These are phyloP conservation scores for Lichina pygmaea DNA, from an alignment of 495 filamentous ascomycete genomes.

Conservation along the genomic window DNA sequence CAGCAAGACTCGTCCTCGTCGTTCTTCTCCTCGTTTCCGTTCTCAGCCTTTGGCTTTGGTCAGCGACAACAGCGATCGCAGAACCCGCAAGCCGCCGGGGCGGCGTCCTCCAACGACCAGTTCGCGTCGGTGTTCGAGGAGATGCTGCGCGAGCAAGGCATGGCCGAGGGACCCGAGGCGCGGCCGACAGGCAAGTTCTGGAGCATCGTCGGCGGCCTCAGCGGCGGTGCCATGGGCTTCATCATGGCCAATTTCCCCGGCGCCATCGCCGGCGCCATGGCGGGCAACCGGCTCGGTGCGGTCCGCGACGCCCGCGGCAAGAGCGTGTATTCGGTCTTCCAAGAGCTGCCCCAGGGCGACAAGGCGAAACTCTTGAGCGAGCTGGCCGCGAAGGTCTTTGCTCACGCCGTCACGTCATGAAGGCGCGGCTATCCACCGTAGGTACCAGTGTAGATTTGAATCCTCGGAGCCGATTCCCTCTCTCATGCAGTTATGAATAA, in stretches of 20 bases:
- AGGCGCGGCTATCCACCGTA: neutral
- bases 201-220: conserved; percentile 59
- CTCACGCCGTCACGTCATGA: conserved; percentile 2
- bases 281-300: conserved; percentile 70
- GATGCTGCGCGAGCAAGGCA: conserved; percentile 84
- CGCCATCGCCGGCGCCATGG: conserved; percentile 68
- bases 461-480: too few species aligned
- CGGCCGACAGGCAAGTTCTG: conserved; percentile 53
- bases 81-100: conserved; percentile 19
- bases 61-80: conserved; percentile 9
- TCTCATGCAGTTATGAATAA: too few species aligned
- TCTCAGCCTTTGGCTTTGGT: conserved; percentile 27
- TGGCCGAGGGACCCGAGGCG: conserved; percentile 31
- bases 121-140: conserved; percentile 89
- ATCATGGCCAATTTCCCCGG: conserved; percentile 85
- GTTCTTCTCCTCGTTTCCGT: conserved; percentile 1
- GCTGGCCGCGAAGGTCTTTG: conserved; percentile 4
- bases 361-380: conserved; percentile 31
- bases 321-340: conserved; percentile 79
- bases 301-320: conserved; percentile 76
- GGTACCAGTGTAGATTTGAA: too few species aligned
- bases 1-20: neutral
- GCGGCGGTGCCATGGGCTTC: conserved; percentile 77
- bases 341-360: conserved; percentile 33
- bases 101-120: conserved; percentile 40